Evolutionary conservation across 1,284 basidiomycete species (phyloP).

Genomic region (Bjerkandera adusta): DNA sequence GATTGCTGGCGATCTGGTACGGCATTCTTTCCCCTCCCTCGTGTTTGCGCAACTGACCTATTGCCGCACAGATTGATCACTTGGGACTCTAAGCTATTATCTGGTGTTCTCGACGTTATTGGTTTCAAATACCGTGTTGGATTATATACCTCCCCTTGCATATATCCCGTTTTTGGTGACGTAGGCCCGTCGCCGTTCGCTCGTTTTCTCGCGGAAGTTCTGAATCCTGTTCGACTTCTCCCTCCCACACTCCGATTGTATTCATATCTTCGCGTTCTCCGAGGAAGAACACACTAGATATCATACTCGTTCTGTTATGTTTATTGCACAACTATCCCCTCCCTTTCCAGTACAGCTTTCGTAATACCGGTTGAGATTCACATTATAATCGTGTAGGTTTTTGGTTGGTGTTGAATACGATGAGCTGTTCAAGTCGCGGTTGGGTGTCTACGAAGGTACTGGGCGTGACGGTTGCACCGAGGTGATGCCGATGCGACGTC

Average conservation of each 20-base stretch:
- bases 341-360: background rate
- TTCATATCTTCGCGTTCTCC: constrained; percentile 7
- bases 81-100: too few relatives aligned
- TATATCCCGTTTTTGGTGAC: constrained; percentile 22
- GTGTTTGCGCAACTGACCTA: background rate
- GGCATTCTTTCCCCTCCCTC: constrained; percentile 3
- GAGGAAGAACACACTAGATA: constrained; percentile 4
- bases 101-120: too few relatives aligned
- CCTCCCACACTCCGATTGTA: constrained; percentile 6
- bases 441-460: too few relatives aligned
- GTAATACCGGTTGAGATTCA: background rate
- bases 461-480: constrained; percentile 15
- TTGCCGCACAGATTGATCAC: constrained; percentile 20
- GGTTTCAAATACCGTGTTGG: constrained; percentile 27
- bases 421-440: too few relatives aligned
- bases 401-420: too few relatives aligned
- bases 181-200: constrained; percentile 17
- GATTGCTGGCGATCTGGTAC: constrained; percentile 53
- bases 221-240: background rate
- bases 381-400: background rate
- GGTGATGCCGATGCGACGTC: background rate
- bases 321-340: background rate
- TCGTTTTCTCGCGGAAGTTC: too few relatives aligned
- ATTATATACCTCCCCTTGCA: constrained; percentile 33
- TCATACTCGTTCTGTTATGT: constrained; percentile 4